phyloP scores from a whole-genome alignment of 352 stramenopile species.

The Globisporangium middletonii region DNA sequence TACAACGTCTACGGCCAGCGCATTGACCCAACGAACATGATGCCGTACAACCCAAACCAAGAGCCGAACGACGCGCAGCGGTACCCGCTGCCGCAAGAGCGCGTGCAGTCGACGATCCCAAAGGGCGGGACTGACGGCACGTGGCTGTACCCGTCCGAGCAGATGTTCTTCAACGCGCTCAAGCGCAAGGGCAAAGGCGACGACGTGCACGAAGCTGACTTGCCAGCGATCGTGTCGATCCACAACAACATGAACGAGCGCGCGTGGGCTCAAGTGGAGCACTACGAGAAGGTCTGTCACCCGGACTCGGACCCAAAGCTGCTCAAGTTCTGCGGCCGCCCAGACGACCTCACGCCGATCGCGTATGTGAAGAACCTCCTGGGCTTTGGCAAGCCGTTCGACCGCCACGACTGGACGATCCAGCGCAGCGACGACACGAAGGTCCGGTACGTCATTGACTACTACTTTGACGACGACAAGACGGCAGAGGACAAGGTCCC shows the following conservation, averaged over 20 bases:
- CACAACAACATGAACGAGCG: conserved; percentile 99
- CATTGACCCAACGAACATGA: conserved; percentile 98
- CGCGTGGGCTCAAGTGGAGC: conserved; percentile 95
- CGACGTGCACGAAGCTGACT: conserved; percentile 93
- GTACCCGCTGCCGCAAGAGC: conserved; percentile 87
- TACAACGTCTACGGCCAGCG: conserved; percentile 98
- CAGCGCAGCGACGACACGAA: conserved; percentile 83
- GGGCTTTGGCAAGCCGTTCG: conserved; percentile 90
- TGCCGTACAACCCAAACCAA: conserved; percentile 96
- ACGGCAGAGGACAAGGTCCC: conserved; percentile 67
- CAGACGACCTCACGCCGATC: conserved; percentile 94
- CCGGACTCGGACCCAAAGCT: conserved; percentile 86
- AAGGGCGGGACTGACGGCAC: conserved; percentile 93
- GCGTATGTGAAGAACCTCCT: conserved; percentile 89
- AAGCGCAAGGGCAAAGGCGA: conserved; percentile 96
- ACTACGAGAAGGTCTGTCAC: conserved; percentile 94
- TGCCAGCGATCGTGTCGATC: conserved; percentile 96
- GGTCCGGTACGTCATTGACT: conserved; percentile 99
- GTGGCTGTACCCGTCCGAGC: conserved; percentile 97
- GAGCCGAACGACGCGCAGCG: conserved; percentile 89
- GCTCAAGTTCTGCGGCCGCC: conserved; percentile 95
- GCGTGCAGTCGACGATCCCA: conserved; percentile 94
- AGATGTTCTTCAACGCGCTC: conserved; percentile 99
- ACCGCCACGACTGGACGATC: conserved; percentile 98
- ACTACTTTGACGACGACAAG: conserved; percentile 94